A percentile compares a stretch with the other conserved stretches of the same genome.
phyloP scores from a whole-genome alignment of 495 filamentous ascomycete species.

The Penicillium turbatum region DNA sequence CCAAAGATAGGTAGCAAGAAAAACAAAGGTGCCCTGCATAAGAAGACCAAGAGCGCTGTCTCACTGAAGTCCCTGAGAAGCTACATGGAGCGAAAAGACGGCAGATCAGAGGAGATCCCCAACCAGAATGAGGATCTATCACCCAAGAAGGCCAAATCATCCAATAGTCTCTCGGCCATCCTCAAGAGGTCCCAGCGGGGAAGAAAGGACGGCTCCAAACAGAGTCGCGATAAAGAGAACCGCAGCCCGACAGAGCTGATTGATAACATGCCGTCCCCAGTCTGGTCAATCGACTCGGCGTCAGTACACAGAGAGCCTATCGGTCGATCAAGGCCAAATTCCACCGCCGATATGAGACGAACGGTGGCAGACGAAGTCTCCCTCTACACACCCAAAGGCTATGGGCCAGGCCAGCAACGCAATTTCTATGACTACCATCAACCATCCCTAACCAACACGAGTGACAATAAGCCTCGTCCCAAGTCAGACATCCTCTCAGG shows the following conservation, averaged over 20 bases:
- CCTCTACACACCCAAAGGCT: constrained; percentile 57
- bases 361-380: constrained; percentile 55
- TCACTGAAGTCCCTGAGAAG: constrained; percentile 58
- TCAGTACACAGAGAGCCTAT: constrained; percentile 39
- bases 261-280: constrained; percentile 58
- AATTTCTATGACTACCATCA: constrained; percentile 57
- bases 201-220: constrained; percentile 49
- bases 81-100: constrained; percentile 53
- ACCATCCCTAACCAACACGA: constrained; percentile 47
- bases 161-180: constrained; percentile 66
- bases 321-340: constrained; percentile 17
- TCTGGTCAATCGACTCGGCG: constrained; percentile 69
- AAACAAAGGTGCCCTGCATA: constrained; percentile 44
- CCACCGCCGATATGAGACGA: constrained; percentile 35
- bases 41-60: constrained; percentile 63
- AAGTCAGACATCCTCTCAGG: constrained; percentile 49
- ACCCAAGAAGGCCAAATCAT: constrained; percentile 80
- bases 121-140: constrained; percentile 40
- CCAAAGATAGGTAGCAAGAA: constrained; percentile 25
- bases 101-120: constrained; percentile 40
- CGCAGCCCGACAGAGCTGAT: constrained; percentile 48
- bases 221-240: constrained; percentile 68
- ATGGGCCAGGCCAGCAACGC: constrained; percentile 61
- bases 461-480: constrained; percentile 42
- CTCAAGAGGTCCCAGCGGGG: constrained; percentile 43